Conservation (phyloP, 2,329 filamentous ascomycete species). For the Seiridium cupressi region DNA sequence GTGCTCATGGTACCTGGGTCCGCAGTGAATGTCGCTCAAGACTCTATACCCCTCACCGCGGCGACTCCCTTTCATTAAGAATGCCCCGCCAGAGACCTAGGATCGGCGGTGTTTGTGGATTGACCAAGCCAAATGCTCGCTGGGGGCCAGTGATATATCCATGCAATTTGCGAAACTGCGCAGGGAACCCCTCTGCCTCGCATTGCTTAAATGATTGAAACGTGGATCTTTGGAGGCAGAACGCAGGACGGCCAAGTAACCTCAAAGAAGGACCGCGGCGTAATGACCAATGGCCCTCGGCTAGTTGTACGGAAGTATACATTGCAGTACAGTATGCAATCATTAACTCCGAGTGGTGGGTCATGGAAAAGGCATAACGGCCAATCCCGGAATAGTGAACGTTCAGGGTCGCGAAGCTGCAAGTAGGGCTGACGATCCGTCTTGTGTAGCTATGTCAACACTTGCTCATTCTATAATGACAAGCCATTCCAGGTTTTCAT, state of each 20-base stretch:
- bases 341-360: too few relatives aligned
- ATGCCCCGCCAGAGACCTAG: not conserved
- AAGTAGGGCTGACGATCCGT: too few relatives aligned
- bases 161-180: not conserved
- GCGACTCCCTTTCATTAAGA: not conserved
- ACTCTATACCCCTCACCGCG: not conserved
- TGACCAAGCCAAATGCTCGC: not conserved
- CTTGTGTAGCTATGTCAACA: too few relatives aligned
- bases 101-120: slow-evolving; percentile 1
- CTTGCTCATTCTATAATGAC: too few relatives aligned
- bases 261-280: too few relatives aligned
- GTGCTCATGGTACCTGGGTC: not conserved
- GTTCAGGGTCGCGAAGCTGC: too few relatives aligned
- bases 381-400: too few relatives aligned
- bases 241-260: not conserved
- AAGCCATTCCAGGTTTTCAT: too few relatives aligned
- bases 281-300: too few relatives aligned
- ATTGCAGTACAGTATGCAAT: too few relatives aligned
- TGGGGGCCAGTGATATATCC: not conserved
- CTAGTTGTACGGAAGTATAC: too few relatives aligned
- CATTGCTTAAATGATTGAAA: slow-evolving; percentile 1
- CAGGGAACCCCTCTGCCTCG: not conserved
- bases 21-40: not conserved
- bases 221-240: not conserved
- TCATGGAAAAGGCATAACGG: too few relatives aligned